Conservation (phyloP, 163 green algal genomes). For the Scenedesmus sp. region DNA sequence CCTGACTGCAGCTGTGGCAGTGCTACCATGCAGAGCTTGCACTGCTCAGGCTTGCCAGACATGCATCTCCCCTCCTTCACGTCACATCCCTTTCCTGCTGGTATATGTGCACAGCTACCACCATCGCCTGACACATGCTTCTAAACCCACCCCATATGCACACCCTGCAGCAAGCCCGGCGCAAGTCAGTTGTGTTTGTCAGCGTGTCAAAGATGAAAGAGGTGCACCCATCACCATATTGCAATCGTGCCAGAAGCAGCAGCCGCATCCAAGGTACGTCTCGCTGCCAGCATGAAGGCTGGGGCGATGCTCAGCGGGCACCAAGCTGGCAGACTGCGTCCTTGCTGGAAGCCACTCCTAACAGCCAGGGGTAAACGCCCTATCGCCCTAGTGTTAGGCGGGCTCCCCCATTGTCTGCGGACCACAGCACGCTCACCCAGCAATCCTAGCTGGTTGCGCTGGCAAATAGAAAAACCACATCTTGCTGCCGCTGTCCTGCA, state of each 20-base stretch:
- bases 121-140: not conserved
- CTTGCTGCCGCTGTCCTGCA: no score
- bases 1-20: not conserved
- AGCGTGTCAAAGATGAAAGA: not conserved
- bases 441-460: no score
- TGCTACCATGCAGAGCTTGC: not conserved
- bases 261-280: no score
- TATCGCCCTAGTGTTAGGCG: no score
- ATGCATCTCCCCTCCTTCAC: no score
- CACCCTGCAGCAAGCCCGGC: not conserved
- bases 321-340: no score
- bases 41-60: not conserved
- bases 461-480: no score
- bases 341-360: no score
- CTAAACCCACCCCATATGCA: not conserved
- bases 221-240: not conserved
- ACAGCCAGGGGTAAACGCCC: no score
- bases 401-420: no score
- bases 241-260: not conserved
- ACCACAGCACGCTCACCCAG: not conserved
- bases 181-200: not conserved
- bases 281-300: not conserved
- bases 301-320: no score
- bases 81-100: no score
- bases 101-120: not conserved